phyloP scores from a whole-genome alignment of 1,284 basidiomycete species.

The Ustilago trichophora region DNA sequence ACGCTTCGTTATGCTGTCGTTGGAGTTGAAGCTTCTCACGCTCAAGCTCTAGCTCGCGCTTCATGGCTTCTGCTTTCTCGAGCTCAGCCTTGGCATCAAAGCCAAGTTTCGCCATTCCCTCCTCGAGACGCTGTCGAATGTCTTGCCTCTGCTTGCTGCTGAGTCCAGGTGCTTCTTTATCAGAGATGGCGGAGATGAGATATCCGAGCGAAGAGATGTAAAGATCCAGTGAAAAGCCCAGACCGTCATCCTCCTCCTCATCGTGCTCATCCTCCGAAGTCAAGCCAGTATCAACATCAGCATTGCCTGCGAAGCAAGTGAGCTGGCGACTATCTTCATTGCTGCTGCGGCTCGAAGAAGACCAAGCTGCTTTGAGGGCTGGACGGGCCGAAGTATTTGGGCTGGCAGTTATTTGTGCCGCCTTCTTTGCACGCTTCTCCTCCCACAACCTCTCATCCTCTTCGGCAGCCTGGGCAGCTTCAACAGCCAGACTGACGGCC shows the following conservation, averaged over 20 bases:
- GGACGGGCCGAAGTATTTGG: background rate
- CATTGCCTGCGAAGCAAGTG: background rate
- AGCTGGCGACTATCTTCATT: background rate
- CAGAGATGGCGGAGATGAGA: conserved; percentile 48
- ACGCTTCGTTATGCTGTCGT: background rate
- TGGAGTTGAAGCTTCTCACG: conserved; percentile 19
- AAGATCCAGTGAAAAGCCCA: conserved; percentile 49
- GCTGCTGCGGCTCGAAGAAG: conserved; percentile 1
- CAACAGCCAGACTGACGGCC: conserved; percentile 50
- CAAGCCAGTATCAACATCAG: background rate
- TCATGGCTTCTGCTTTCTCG: conserved; percentile 25
- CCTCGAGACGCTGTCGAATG: conserved; percentile 32
- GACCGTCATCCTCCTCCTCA: conserved; percentile 30
- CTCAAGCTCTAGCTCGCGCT: conserved; percentile 34
- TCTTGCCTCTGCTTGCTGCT: conserved; percentile 36
- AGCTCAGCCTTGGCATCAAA: conserved; percentile 41
- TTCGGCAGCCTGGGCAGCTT: conserved; percentile 50
- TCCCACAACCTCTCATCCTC: conserved; percentile 45
- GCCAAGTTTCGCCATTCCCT: conserved; percentile 43
- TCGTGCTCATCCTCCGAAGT: conserved; percentile 5
- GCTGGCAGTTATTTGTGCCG: too few species aligned
- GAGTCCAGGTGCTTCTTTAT: conserved; percentile 34
- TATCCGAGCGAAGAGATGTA: conserved; percentile 53
- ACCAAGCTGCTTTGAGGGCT: background rate
- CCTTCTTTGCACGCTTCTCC: conserved; percentile 16